phyloP scores from a whole-genome alignment of 441 rosid species.

The Syzygium syzygioides region DNA sequence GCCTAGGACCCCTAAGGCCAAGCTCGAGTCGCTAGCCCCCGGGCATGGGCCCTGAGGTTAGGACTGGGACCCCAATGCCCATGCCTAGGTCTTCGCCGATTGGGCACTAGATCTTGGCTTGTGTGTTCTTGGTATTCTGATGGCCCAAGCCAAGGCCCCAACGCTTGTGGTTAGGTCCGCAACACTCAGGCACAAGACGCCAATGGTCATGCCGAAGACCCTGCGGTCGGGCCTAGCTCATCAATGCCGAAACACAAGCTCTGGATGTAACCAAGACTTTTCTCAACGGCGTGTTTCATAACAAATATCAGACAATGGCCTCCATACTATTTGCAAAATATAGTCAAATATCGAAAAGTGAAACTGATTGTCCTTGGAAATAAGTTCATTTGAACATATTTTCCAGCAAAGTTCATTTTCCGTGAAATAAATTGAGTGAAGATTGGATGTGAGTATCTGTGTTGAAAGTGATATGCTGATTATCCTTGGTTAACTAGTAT shows the following conservation, averaged over 20 bases:
- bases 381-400: background rate
- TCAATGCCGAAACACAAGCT: background rate
- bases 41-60: rapidly evolving
- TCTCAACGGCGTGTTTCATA: background rate
- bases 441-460: background rate
- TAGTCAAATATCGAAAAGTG: background rate
- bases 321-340: background rate
- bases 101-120: rapidly evolving
- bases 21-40: background rate
- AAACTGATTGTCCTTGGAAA: background rate
- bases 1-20: background rate
- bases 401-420: background rate
- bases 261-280: background rate
- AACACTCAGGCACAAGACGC: background rate
- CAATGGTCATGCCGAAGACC: background rate
- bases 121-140: background rate
- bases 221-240: rapidly evolving
- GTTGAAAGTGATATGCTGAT: background rate
- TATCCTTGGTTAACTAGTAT: background rate
- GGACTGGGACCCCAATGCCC: rapidly evolving
- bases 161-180: background rate
- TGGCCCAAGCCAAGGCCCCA: background rate
- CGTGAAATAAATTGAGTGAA: background rate
- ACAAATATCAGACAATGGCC: background rate
- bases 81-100: background rate